Percentiles rank a stretch among this genome's conserved stretches.
phyloP scores from a whole-genome alignment of 257 asterid species.

The Verbena officinalis region DNA sequence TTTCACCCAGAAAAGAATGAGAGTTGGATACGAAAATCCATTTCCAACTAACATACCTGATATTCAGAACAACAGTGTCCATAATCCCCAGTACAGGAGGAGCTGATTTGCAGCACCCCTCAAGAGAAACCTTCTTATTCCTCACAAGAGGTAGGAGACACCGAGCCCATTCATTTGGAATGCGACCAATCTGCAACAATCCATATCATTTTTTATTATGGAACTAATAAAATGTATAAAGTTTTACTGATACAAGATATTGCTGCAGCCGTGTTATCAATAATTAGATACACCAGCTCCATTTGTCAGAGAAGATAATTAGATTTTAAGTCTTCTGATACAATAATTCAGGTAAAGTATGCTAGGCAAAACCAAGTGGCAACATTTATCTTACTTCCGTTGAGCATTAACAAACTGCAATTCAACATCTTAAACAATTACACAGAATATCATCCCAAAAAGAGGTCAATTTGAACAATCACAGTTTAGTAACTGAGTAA shows the following conservation, averaged over 20 bases:
- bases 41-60: constrained; percentile 52
- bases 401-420: neutral
- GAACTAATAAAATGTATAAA: constrained; percentile 18
- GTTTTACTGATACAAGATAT: neutral
- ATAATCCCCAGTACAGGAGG: constrained; percentile 79
- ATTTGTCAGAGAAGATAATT: neutral
- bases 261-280: neutral
- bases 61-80: constrained; percentile 72
- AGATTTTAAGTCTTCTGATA: neutral
- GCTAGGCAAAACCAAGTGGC: constrained; percentile 1
- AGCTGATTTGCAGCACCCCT: constrained; percentile 80
- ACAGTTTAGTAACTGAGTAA: constrained; percentile 1
- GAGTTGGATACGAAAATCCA: constrained; percentile 4
- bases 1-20: constrained; percentile 1
- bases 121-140: constrained; percentile 62
- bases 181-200: constrained; percentile 83
- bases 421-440: neutral
- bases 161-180: constrained; percentile 97
- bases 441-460: constrained; percentile 12
- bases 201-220: constrained; percentile 19
- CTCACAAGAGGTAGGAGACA: constrained; percentile 90
- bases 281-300: neutral
- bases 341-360: constrained; percentile 9
- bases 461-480: constrained; percentile 7
- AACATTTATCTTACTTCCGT: neutral